phyloP scores from a whole-genome alignment of 345 rosid genomes.

The Lumnitzera racemosa region DNA sequence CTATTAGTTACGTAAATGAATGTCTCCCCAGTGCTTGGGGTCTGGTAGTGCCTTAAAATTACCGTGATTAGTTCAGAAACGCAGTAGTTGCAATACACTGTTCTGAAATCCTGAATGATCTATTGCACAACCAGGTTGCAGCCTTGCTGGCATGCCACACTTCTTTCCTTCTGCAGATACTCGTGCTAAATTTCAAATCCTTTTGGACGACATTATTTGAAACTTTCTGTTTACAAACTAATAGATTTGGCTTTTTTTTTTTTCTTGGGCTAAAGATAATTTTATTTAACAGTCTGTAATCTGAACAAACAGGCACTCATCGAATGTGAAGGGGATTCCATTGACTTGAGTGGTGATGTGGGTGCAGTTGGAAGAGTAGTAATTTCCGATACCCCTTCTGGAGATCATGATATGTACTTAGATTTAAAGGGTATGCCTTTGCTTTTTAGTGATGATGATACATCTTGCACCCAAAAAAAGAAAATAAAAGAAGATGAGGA shows the following conservation, averaged over 20 bases:
- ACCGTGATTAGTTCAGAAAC: not conserved
- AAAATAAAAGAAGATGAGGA: no score
- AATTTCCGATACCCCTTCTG: conserved; percentile 45
- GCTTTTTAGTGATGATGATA: not conserved
- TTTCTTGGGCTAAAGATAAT: not conserved
- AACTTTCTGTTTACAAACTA: not conserved
- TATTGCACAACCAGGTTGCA: no score
- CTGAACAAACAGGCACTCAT: conserved; percentile 62
- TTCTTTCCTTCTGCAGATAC: no score
- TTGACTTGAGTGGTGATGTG: conserved; percentile 93
- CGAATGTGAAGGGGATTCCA: conserved; percentile 95
- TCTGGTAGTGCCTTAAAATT: conserved; percentile 1
- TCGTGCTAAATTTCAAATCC: no score
- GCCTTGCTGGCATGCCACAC: no score
- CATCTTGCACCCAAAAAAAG: not conserved
- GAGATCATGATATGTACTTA: conserved; percentile 53
- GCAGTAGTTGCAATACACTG: no score
- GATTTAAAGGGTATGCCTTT: conserved; percentile 73
- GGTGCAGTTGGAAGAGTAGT: conserved; percentile 92
- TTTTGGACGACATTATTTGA: no score
- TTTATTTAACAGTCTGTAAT: not conserved
- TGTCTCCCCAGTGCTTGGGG: not conserved
- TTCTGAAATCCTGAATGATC: no score
- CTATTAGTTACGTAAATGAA: conserved; percentile 8
- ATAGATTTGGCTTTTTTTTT: not conserved